phyloP scores from a whole-genome alignment of 129 eudicot genomes.

The Pseudognaphalium luteoalbum region DNA sequence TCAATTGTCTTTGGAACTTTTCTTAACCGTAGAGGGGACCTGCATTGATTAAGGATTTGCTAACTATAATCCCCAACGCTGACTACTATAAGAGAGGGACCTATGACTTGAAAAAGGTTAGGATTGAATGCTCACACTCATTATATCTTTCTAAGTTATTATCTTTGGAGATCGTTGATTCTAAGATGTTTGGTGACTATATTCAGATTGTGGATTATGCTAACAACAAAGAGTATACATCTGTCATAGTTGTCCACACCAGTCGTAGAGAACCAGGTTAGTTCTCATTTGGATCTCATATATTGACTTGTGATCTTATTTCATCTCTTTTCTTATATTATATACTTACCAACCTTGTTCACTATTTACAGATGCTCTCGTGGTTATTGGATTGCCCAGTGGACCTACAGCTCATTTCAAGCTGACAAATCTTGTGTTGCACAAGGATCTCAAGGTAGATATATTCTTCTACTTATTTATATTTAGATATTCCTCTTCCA shows the following conservation, averaged over 20 bases:
- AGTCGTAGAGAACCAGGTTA: slow-evolving; percentile 98
- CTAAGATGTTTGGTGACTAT: neutral
- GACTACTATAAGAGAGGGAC: slow-evolving; percentile 91
- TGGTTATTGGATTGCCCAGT: slow-evolving; percentile 80
- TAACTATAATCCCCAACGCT: slow-evolving; percentile 77
- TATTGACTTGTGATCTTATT: neutral
- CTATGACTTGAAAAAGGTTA: slow-evolving; percentile 89
- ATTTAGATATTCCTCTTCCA: neutral
- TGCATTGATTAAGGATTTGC: slow-evolving; percentile 71
- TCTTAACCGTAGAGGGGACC: slow-evolving; percentile 75
- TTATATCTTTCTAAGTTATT: neutral
- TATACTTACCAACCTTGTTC: neutral
- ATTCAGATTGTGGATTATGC: slow-evolving; percentile 89
- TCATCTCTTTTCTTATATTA: neutral
- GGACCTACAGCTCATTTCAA: slow-evolving; percentile 99
- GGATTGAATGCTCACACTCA: neutral
- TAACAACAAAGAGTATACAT: slow-evolving; percentile 74
- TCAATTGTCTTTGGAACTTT: neutral
- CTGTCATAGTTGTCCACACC: slow-evolving; percentile 87
- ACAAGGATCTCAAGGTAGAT: slow-evolving; percentile 85
- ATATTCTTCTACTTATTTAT: neutral
- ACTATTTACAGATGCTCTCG: slow-evolving; percentile 62
- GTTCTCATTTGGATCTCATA: neutral
- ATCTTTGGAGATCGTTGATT: neutral
- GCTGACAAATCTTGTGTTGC: slow-evolving; percentile 73